phyloP scores from a whole-genome alignment of 139 green algal genomes.

The Raphidocelis subcapitata region DNA sequence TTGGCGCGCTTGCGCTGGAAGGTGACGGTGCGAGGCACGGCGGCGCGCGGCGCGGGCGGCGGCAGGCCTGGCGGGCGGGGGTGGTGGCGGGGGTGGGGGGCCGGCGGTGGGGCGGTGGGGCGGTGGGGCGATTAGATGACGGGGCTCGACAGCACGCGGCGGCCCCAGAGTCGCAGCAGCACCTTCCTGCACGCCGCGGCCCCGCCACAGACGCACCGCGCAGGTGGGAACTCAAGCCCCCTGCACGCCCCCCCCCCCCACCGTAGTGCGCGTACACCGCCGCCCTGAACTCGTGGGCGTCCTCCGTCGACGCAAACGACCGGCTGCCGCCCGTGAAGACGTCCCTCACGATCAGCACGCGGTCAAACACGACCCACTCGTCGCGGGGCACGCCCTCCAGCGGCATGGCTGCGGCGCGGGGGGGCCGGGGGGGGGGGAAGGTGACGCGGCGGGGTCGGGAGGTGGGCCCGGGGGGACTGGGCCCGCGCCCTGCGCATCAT shows the following conservation, averaged over 20 bases:
- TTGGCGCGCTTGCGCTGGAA: slow-evolving; percentile 85
- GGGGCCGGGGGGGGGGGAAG: not conserved
- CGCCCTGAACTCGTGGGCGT: slow-evolving; percentile 64
- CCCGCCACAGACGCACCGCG: too few relatives aligned
- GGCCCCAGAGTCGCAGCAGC: too few relatives aligned
- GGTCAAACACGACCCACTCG: slow-evolving; percentile 80
- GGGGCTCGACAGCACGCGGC: too few relatives aligned
- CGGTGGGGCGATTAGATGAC: not conserved
- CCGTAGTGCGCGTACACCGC: slow-evolving; percentile 70
- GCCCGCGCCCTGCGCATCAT: too few relatives aligned
- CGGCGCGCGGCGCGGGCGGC: slow-evolving; percentile 11
- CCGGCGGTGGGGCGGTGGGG: not conserved
- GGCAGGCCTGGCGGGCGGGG: slow-evolving; percentile 43
- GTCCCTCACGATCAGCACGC: slow-evolving; percentile 74
- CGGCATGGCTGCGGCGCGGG: slow-evolving; percentile 22
- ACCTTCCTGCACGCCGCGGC: too few relatives aligned
- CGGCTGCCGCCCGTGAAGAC: slow-evolving; percentile 69
- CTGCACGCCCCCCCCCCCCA: slow-evolving; percentile 3
- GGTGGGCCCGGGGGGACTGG: too few relatives aligned
- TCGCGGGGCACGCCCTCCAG: slow-evolving; percentile 58
- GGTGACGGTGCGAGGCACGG: slow-evolving; percentile 68
- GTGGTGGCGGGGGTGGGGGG: not conserved
- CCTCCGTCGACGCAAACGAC: slow-evolving; percentile 55
- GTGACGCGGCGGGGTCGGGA: too few relatives aligned
- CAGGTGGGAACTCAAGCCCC: not conserved